Evolutionary conservation across 2,329 filamentous ascomycete species (phyloP), one percentile per base, ranked within the genome.

Genomic region (Pyrenochaeta sp.): DNA sequence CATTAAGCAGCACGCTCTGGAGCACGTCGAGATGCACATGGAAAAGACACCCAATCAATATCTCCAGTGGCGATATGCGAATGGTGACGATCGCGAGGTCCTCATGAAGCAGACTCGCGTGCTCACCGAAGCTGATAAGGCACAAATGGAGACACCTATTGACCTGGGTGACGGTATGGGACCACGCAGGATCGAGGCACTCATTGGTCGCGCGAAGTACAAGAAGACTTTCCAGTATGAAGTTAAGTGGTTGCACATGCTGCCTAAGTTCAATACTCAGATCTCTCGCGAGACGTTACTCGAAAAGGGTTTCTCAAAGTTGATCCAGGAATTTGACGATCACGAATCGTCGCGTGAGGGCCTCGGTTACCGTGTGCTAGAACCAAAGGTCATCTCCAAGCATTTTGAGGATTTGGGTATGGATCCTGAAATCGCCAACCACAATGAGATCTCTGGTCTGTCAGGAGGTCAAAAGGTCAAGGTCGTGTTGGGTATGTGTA

Each of bases 191-290:
- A 82, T 99, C 45, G 95, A 99, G 76, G 83, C 90, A 14, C 83
- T 99, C 23, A 96, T 99, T 66, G 95, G 95, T 83, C 90, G 95
- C 67, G 93, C 97, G 75, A 99, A 99, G 82, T 97, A 87, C 82
- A 98, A 99, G 88, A 99, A 99, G 87, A 90, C 89, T 35, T 97
- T 96, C 86, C 93, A 97, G 83, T 98, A 98, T 74, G 94, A 98
- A 82, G 87, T 97, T 39, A 97, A 98, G 85, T 99, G 95, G 95
- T 81, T 89, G 58, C 85, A 87, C 61, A 86, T 92, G 78, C 83
- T 98, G 17, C 95, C 95, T 56, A 99, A 98, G 83, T 82, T 90
- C 84, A 99, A 99, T 85, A 88, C 86, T 55, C 90, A 92, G 81
- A 88, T 99, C 67, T 96, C 92, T 4, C 91, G 95, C 45, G 95